These are phyloP conservation scores for Kluyveromyces lactis DNA, from an alignment of 805 yeast species.

Conservation along the genomic window DNA sequence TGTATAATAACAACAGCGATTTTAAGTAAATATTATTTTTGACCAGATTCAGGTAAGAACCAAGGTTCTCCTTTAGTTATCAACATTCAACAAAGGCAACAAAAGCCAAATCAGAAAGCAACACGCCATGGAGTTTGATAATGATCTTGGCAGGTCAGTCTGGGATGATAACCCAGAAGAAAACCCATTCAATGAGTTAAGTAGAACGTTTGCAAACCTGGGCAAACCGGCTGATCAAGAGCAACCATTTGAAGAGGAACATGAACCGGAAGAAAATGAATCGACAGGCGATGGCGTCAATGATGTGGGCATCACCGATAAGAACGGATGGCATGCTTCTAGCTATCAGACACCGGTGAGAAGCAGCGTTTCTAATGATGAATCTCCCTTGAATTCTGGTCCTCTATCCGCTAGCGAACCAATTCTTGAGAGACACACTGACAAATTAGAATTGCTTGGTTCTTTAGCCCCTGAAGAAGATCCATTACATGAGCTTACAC, in stretches of 20 bases:
- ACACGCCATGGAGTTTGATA: conserved; percentile 19
- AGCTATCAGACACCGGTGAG: neutral
- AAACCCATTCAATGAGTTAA: conserved; percentile 7
- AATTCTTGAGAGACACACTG: neutral
- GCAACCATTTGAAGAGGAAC: conserved; percentile 3
- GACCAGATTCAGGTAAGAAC: too few relatives aligned
- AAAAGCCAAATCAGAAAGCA: too few relatives aligned
- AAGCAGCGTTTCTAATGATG: neutral
- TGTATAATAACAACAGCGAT: neutral
- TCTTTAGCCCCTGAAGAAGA: conserved; percentile 25
- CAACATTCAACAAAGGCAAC: too few relatives aligned
- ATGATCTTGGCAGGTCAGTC: conserved; percentile 26
- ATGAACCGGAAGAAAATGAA: conserved; percentile 6
- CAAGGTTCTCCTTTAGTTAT: too few relatives aligned
- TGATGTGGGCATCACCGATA: too few relatives aligned
- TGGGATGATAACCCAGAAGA: conserved; percentile 27
- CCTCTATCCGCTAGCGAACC: neutral
- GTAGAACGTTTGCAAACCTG: conserved; percentile 9
- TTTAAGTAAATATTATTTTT: too few relatives aligned
- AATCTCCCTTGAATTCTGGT: neutral
- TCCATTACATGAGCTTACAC: conserved; percentile 38
- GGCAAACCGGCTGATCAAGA: conserved; percentile 11
- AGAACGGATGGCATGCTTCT: too few relatives aligned
- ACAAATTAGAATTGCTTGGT: conserved; percentile 15
- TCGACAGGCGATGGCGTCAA: neutral